phyloP scores from a whole-genome alignment of 129 eudicot species.

The Flaveria sonorensis region DNA sequence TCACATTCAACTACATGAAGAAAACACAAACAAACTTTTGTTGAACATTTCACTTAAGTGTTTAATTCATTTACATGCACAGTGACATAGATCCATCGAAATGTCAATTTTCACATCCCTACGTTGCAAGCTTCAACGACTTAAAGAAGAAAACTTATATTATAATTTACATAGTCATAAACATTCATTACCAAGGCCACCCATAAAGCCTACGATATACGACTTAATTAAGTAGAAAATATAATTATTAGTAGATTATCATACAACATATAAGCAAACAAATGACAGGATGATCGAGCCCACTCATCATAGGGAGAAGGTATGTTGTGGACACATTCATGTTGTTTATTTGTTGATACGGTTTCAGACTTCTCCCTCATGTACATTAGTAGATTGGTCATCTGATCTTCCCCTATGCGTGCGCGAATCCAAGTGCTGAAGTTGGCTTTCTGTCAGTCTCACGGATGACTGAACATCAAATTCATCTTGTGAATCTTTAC shows the following conservation, averaged over 20 bases:
- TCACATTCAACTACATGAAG: no score
- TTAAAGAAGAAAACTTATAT: background rate
- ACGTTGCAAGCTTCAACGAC: background rate
- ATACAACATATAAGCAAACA: conserved; percentile 30
- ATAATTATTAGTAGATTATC: conserved; percentile 13
- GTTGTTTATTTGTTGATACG: conserved; percentile 14
- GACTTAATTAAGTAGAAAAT: background rate
- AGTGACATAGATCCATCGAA: no score
- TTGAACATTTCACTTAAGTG: no score
- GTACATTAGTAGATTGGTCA: conserved; percentile 20
- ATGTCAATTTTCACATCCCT: background rate
- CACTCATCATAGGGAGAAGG: conserved; percentile 12
- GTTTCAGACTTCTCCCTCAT: conserved; percentile 11
- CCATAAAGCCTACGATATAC: conserved; percentile 16
- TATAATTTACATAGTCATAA: conserved; percentile 18
- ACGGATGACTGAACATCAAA: conserved; percentile 28
- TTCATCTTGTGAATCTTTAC: conserved; percentile 41
- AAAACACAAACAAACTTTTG: no score
- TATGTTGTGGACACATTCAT: background rate
- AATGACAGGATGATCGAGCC: background rate
- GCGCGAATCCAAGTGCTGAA: conserved; percentile 32
- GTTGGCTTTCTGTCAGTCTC: conserved; percentile 12
- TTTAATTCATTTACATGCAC: no score
- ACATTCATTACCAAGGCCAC: conserved; percentile 21
- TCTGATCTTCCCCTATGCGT: conserved; percentile 13